Evolutionary conservation across 2,329 filamentous ascomycete species (phyloP), one percentile per base, ranked within the genome.

Genomic region (Pseudogymnoascus sp.): DNA sequence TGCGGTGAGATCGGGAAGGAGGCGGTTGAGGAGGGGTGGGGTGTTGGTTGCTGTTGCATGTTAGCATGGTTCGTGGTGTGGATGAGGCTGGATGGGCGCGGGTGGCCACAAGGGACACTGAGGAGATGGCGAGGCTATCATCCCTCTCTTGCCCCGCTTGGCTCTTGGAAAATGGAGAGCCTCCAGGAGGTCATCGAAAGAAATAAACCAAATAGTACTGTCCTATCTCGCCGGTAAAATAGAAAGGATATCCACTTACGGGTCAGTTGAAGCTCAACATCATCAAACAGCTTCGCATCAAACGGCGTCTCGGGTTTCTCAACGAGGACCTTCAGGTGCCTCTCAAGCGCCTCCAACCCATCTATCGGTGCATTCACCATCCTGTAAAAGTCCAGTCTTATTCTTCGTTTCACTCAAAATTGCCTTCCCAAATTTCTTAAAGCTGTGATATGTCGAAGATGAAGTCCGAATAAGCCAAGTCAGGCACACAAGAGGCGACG

Each of bases 221-320:
- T 16, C 16, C 44, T 7, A 16, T 3, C 23, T 16, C 6, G 23
- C 44, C 14, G 12, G 28, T 7, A 50, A 28, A 50, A 50, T n/a
- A 10, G 44, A 50, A 16, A 50, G 14, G 8, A 6, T 50, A 28
- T 50, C 44, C 31, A 64, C 71, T 25, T 70, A 81, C 82, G 80
- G 44, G 77, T 85, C 14, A 87, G 75, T 69, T 86, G 83, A 3
- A 86, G 77, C 68, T 83, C 80, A 50, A 86, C 79, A 69, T 84
- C 75, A 69, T 86, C 84, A 64, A 87, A 81, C 1, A 86, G 75
- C 67, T 80, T 80, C 10, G 74, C 73, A 64, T 80, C 73, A 37
- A 83, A 74, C 0, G 75, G 70, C 1, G 77, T 71, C 0, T 74
- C 73, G 16, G 79, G 74, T 65, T 80, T 77, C 25, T 73, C 70